Conservation (phyloP, 192 early-diverging fungal species). For the Coemansia sp. region DNA sequence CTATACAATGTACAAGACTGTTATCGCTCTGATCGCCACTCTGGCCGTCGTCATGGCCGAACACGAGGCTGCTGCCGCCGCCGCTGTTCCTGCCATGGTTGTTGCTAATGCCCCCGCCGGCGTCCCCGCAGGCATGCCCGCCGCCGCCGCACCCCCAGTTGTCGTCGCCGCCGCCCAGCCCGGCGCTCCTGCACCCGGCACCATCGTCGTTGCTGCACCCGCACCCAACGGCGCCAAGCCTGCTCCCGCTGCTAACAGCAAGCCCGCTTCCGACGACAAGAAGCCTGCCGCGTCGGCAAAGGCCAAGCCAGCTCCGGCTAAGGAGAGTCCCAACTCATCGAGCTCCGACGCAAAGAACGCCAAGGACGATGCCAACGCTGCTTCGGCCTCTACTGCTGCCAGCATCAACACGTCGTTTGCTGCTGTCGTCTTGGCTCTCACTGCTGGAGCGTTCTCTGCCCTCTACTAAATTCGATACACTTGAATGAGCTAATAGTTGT, state of each 20-base stretch:
- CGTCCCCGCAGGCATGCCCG: neutral
- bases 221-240: conserved; percentile 3
- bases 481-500: neutral
- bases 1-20: conserved; percentile 3
- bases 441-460: conserved; percentile 28
- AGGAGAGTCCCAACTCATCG: neutral
- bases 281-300: conserved; percentile 19
- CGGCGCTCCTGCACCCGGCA: neutral
- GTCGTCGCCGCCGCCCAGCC: neutral
- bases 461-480: conserved; percentile 10
- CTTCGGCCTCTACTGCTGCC: conserved; percentile 10
- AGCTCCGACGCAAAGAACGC: conserved; percentile 11
- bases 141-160: neutral
- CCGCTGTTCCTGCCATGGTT: neutral
- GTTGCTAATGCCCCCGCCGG: neutral
- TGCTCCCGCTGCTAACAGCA: neutral
- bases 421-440: conserved; percentile 28
- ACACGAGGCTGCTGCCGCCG: neutral
- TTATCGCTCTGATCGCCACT: conserved; percentile 1
- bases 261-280: conserved; percentile 11
- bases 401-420: conserved; percentile 18
- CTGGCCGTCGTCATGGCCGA: conserved; percentile 8
- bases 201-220: neutral
- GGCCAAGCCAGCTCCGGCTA: conserved; percentile 16
- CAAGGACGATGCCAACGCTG: conserved; percentile 20